These are phyloP conservation scores for Taiozyma sp. DNA, from an alignment of 1,139 yeast genomes.

Conservation along the genomic window DNA sequence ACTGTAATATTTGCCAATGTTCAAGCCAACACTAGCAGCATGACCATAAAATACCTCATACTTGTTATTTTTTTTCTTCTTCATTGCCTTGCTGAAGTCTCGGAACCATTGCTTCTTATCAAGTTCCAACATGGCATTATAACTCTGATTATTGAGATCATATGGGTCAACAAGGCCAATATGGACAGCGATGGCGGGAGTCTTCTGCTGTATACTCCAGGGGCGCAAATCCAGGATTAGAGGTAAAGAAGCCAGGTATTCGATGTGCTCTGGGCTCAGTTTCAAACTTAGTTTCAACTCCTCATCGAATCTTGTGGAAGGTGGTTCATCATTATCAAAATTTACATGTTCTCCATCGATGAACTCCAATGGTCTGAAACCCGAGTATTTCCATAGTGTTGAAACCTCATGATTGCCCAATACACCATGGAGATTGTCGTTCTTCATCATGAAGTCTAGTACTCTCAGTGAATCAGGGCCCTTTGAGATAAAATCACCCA, in stretches of 20 bases:
- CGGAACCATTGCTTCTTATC: conserved; percentile 52
- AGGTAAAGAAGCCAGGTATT: conserved; percentile 54
- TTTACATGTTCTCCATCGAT: conserved; percentile 14
- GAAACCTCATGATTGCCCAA: conserved; percentile 83
- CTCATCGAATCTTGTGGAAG: conserved; percentile 37
- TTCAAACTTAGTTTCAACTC: conserved; percentile 56
- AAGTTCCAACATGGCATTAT: conserved; percentile 39
- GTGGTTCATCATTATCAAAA: background rate
- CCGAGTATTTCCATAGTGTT: conserved; percentile 25
- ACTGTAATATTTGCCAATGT: conserved; percentile 54
- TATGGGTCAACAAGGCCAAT: conserved; percentile 62
- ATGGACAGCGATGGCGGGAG: conserved; percentile 64
- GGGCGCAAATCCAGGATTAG: conserved; percentile 58
- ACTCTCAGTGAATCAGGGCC: conserved; percentile 75
- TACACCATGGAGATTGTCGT: conserved; percentile 54
- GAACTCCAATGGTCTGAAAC: conserved; percentile 9
- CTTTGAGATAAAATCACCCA: conserved; percentile 84
- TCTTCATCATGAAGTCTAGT: conserved; percentile 47
- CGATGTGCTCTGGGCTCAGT: conserved; percentile 54
- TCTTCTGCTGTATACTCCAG: conserved; percentile 38
- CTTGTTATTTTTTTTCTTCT: conserved; percentile 30
- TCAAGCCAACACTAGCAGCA: conserved; percentile 76
- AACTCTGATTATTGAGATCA: conserved; percentile 48
- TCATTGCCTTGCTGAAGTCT: conserved; percentile 45
- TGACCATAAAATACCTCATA: conserved; percentile 77